Evolutionary conservation across 306 rosid species (phyloP).

Genomic region (Oxytropis ochrocephala): DNA sequence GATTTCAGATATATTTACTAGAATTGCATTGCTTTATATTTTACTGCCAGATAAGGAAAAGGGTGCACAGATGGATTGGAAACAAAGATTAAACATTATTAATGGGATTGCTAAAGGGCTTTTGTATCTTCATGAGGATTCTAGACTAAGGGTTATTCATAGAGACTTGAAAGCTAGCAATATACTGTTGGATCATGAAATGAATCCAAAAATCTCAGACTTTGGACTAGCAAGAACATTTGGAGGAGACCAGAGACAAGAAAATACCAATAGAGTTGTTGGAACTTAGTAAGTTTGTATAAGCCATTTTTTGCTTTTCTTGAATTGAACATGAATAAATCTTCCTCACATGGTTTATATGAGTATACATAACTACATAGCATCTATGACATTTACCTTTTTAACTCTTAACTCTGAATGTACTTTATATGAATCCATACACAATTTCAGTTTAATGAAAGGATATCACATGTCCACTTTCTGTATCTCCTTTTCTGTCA

Average conservation of each 20-base stretch:
- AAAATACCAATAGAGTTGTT: background rate
- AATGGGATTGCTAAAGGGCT: conserved; percentile 51
- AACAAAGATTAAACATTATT: conserved; percentile 25
- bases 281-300: conserved; percentile 44
- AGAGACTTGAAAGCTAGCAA: conserved; percentile 55
- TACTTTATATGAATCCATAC: no score
- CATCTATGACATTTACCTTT: no score
- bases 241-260: conserved; percentile 31
- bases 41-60: conserved; percentile 20
- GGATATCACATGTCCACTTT: no score
- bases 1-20: background rate
- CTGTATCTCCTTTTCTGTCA: no score
- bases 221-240: conserved; percentile 53
- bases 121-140: conserved; percentile 56
- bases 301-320: background rate
- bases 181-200: conserved; percentile 35
- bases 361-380: background rate
- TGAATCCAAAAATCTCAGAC: conserved; percentile 52
- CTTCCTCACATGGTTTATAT: background rate
- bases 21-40: background rate
- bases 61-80: conserved; percentile 35
- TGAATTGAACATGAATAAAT: background rate
- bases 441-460: no score
- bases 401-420: no score
- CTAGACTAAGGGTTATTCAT: conserved; percentile 43